These are phyloP conservation scores for Rubroshorea leprosula DNA, from an alignment of 345 rosid species.

Conservation along the genomic window DNA sequence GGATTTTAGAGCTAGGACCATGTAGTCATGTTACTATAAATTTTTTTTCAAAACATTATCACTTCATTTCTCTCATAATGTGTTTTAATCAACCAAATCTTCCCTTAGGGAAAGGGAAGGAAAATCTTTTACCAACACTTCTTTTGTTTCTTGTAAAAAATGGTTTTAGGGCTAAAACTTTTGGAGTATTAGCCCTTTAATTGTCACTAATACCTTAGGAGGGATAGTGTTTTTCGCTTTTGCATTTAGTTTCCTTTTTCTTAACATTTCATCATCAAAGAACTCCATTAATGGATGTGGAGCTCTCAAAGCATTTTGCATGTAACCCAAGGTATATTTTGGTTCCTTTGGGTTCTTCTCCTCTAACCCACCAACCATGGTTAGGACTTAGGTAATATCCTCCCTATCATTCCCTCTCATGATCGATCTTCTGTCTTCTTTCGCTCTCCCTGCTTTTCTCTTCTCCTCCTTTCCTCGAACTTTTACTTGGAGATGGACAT, in stretches of 20 bases:
- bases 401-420: conserved; percentile 17
- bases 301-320: conserved; percentile 60
- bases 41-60: conserved; percentile 8
- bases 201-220: conserved; percentile 33
- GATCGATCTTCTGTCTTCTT: conserved; percentile 14
- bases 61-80: conserved; percentile 18
- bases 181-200: conserved; percentile 50
- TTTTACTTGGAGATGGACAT: conserved; percentile 24
- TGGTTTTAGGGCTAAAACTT: conserved; percentile 46
- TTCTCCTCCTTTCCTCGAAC: conserved; percentile 11
- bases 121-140: conserved; percentile 16
- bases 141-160: conserved; percentile 33
- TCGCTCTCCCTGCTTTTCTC: conserved; percentile 9
- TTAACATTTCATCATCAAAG: conserved; percentile 22
- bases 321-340: conserved; percentile 81
- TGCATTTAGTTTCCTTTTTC: conserved; percentile 29
- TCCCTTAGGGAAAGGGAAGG: conserved; percentile 48
- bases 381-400: conserved; percentile 70
- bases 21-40: conserved; percentile 33
- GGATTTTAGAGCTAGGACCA: conserved; percentile 60
- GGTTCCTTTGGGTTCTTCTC: conserved; percentile 71
- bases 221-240: conserved; percentile 26
- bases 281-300: conserved; percentile 71
- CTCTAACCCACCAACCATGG: conserved; percentile 75
- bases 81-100: conserved; percentile 25